Evolutionary conservation across 2,329 filamentous ascomycete species (phyloP).

Genomic region (Ceratocystis destructans): DNA sequence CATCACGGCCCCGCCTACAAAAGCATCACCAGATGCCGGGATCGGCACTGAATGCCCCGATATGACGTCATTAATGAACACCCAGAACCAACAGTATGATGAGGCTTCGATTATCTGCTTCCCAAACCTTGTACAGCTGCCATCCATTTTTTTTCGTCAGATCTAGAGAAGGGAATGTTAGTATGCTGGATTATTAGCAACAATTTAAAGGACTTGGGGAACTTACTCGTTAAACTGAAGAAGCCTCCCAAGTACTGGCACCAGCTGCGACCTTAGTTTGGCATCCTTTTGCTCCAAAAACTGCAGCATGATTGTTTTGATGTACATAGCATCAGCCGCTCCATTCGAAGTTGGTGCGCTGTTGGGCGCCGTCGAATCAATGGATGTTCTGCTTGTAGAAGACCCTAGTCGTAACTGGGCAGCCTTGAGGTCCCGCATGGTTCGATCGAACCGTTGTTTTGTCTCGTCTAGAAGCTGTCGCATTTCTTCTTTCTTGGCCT

Average conservation of each 20-base stretch:
- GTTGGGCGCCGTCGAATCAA: conserved; percentile 30
- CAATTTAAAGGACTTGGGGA: not conserved
- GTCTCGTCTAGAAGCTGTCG: conserved; percentile 65
- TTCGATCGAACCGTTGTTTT: conserved; percentile 61
- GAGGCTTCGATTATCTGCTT: conserved; percentile 9
- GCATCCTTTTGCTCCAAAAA: conserved; percentile 72
- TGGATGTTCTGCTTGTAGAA: conserved; percentile 30
- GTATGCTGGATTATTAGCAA: conserved; percentile 20
- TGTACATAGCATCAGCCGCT: conserved; percentile 44
- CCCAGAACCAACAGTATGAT: not conserved
- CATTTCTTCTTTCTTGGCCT: conserved; percentile 67
- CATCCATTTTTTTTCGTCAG: conserved; percentile 24
- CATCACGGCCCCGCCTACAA: conserved; percentile 3
- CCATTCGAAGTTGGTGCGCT: conserved; percentile 21
- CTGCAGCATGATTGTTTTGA: conserved; percentile 70
- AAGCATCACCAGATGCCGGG: not conserved
- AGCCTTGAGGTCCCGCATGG: conserved; percentile 51
- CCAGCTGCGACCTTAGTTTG: conserved; percentile 58
- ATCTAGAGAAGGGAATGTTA: conserved; percentile 19
- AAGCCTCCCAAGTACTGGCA: conserved; percentile 63
- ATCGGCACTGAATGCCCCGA: not conserved
- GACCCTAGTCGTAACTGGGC: conserved; percentile 35
- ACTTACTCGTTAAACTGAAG: conserved; percentile 63
- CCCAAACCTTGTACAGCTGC: conserved; percentile 23
- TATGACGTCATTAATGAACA: not conserved